A percentile compares a stretch with the other conserved stretches of the same genome.
Evolutionary conservation across 345 rosid genomes (phyloP).

Genomic region (Corchorus capsularis): DNA sequence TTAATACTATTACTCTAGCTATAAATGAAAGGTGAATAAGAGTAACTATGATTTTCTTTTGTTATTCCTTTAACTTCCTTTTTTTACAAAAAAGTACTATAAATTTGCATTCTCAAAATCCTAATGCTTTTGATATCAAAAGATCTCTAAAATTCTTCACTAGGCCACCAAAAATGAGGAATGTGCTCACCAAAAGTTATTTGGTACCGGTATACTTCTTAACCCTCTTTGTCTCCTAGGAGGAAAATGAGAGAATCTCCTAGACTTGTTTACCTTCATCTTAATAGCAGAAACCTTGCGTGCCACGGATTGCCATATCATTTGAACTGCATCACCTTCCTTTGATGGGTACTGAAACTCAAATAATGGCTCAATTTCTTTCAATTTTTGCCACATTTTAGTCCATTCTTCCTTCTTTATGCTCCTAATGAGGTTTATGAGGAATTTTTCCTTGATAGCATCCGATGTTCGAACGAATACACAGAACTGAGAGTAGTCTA

Average conservation of each 20-base stretch:
- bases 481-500: conserved; percentile 88
- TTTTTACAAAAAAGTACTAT: conserved; percentile 24
- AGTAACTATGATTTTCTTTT: neutral
- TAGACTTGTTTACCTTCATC: conserved; percentile 64
- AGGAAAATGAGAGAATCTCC: conserved; percentile 45
- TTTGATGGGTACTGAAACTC: conserved; percentile 69
- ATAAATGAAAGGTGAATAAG: conserved; percentile 4
- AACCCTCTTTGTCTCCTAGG: conserved; percentile 24
- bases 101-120: conserved; percentile 12
- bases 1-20: conserved; percentile 2
- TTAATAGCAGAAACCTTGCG: conserved; percentile 67
- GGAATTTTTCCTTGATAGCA: conserved; percentile 68
- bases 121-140: neutral
- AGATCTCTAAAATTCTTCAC: conserved; percentile 10
- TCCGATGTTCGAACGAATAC: conserved; percentile 79
- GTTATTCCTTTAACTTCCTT: neutral
- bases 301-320: conserved; percentile 90
- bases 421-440: conserved; percentile 61
- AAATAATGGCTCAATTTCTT: conserved; percentile 56
- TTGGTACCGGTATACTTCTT: conserved; percentile 38
- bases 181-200: conserved; percentile 55
- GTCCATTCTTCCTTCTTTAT: conserved; percentile 75
- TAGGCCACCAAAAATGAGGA: neutral
- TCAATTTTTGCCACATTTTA: conserved; percentile 64
- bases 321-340: conserved; percentile 74